Evolutionary conservation across 2,329 filamentous ascomycete genomes (phyloP).

Genomic region (Westerdykella ornata): DNA sequence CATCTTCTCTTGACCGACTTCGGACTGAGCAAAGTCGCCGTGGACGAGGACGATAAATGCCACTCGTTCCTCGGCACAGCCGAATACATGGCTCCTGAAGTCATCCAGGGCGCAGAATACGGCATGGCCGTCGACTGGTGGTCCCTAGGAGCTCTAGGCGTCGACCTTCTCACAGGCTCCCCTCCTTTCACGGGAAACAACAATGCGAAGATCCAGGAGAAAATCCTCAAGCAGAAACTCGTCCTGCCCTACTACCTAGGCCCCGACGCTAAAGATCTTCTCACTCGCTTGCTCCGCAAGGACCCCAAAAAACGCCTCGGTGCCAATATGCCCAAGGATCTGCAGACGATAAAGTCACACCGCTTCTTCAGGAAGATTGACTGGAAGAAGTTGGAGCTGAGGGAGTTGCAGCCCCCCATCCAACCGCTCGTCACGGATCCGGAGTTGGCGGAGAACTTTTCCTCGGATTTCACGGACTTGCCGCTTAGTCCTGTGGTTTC

Average conservation of each 20-base stretch:
- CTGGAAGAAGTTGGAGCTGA: constrained; percentile 77
- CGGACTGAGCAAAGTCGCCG: constrained; percentile 87
- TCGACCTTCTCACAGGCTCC: constrained; percentile 84
- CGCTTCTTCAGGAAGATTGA: constrained; percentile 96
- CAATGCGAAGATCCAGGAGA: constrained; percentile 90
- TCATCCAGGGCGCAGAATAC: constrained; percentile 80
- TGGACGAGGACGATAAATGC: constrained; percentile 65
- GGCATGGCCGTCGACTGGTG: constrained; percentile 97
- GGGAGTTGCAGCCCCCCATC: constrained; percentile 83
- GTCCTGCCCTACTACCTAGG: constrained; percentile 83
- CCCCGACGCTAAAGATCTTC: constrained; percentile 85
- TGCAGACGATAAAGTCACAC: constrained; percentile 79
- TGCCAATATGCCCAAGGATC: constrained; percentile 79
- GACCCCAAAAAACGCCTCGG: constrained; percentile 88
- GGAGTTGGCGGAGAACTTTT: constrained; percentile 93
- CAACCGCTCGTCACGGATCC: constrained; percentile 91
- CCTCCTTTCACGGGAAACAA: constrained; percentile 89
- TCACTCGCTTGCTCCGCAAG: constrained; percentile 83
- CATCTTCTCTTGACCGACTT: constrained; percentile 95
- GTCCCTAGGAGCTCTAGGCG: constrained; percentile 89
- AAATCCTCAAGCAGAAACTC: constrained; percentile 90
- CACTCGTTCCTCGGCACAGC: constrained; percentile 90
- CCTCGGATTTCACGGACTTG: constrained; percentile 81
- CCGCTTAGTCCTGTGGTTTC: constrained; percentile 64
- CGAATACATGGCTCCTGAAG: constrained; percentile 98